Evolutionary conservation across 345 rosid species (phyloP).

Genomic region (Eucalyptus regnans): DNA sequence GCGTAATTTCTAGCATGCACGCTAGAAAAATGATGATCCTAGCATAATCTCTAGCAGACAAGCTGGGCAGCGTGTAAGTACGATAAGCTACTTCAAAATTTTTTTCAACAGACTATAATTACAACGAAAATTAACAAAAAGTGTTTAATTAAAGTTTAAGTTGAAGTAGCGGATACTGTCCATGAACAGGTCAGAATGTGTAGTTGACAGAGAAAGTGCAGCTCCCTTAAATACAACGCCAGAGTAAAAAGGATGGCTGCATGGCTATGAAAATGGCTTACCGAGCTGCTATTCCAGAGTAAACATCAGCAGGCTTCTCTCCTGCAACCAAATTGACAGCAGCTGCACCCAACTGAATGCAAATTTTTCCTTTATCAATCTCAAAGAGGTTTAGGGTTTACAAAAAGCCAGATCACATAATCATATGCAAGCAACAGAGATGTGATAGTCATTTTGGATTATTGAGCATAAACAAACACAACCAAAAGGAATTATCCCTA

Average conservation of each 20-base stretch:
- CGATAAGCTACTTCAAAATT: not conserved
- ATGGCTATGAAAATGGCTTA: not conserved
- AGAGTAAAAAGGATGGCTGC: not conserved
- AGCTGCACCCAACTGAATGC: conserved; percentile 83
- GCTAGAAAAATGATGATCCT: not conserved
- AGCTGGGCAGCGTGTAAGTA: not conserved
- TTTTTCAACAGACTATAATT: not conserved
- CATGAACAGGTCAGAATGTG: not conserved
- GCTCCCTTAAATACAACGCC: not conserved
- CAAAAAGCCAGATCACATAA: not conserved
- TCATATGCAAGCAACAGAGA: not conserved
- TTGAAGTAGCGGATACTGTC: not conserved
- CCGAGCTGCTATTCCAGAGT: conserved; percentile 90
- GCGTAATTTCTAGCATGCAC: not conserved
- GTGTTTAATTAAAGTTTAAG: not conserved
- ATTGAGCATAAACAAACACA: not conserved
- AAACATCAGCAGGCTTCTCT: conserved; percentile 91
- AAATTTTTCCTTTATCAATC: not conserved
- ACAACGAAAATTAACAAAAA: not conserved
- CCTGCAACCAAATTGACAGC: conserved; percentile 89
- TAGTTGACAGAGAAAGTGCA: not conserved
- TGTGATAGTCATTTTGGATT: not conserved
- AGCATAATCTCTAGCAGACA: not conserved
- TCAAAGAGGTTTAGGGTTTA: not conserved
- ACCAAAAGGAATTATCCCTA: not conserved